Base-by-base conservation (phyloP, 2,329 filamentous ascomycete genomes). In the Fusarium solani-melongenae region DNA sequence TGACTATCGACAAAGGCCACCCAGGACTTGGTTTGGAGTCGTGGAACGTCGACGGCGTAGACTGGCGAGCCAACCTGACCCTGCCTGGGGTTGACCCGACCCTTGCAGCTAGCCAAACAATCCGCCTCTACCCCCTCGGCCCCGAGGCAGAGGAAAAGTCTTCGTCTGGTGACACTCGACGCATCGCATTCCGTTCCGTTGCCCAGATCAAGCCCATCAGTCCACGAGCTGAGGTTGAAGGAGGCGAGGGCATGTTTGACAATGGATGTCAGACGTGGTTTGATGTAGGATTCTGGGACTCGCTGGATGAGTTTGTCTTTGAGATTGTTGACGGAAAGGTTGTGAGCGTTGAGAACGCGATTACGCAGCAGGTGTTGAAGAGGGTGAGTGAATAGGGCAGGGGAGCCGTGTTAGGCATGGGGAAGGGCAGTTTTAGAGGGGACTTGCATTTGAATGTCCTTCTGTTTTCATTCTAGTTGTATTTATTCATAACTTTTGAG, bases 1-100 rank as follows among this genome's bases (percentile, higher is more conserved):
- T 74, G 10, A 62, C 62, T 29, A 59, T 69, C 2, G 64, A 71
- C 20, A 38, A 68, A 7, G 66, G 31, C 41, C 46, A 56, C 24
- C 55, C 71, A 1, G 72, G 72, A 24, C 20, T 73, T 11, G 44
- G 64, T 17, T 15, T 69, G 12, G 29, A 34, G 29, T 62, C 64
- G 14, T 49, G 44, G 56, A 59, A 38, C 17, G 57, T 57, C 14
- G 57, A 61, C 20, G 59, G 64, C 12, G 34, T 36, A 4, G 51
- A 69, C 46, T 65, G 41, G 55, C 39, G 55, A 6, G 29, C 62
- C 5, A 64, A 60, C 20, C 27, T 60, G n/a, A 41, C 55, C 2
- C 15, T 51, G 4, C 62, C 56, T 2, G 55, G 41, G 2, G 29
- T 10, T 7, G 27, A 39, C 11, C 62, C 62, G 3, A 15, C 53